These are phyloP conservation scores for Lentithecium fluviatile DNA, from an alignment of 495 filamentous ascomycete genomes.

Conservation along the genomic window DNA sequence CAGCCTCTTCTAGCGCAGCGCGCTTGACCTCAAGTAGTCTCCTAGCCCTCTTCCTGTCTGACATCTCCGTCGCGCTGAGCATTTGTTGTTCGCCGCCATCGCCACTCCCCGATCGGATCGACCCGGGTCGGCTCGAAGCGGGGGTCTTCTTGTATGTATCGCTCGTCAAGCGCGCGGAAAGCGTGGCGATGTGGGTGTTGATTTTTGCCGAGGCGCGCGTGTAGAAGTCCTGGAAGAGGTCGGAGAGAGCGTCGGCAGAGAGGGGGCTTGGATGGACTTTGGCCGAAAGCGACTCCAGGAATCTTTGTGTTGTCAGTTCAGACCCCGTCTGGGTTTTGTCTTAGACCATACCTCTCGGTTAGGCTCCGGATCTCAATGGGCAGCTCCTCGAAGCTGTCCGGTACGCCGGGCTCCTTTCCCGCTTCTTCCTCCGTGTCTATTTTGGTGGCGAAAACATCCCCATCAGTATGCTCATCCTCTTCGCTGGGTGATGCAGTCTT, in stretches of 20 bases:
- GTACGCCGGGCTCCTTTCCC: conserved; percentile 48
- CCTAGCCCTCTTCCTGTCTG: conserved; percentile 72
- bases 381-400: conserved; percentile 75
- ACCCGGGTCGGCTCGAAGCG: conserved; percentile 15
- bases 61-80: conserved; percentile 84
- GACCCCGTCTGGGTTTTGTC: background rate
- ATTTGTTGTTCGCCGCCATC: conserved; percentile 71
- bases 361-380: conserved; percentile 89
- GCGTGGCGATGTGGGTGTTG: conserved; percentile 77
- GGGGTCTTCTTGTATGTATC: conserved; percentile 59
- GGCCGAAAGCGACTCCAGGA: conserved; percentile 85
- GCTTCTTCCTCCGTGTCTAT: conserved; percentile 53
- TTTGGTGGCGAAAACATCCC: conserved; percentile 47
- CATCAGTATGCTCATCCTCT: conserved; percentile 33
- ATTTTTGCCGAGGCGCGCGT: conserved; percentile 77
- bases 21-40: conserved; percentile 74
- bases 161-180: conserved; percentile 72
- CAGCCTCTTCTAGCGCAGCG: conserved; percentile 79
- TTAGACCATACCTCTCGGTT: conserved; percentile 66
- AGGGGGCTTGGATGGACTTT: conserved; percentile 84
- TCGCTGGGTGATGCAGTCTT: conserved; percentile 27
- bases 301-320: conserved; percentile 51
- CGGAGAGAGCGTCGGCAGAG: conserved; percentile 76
- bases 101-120: conserved; percentile 39
- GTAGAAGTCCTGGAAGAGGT: conserved; percentile 96